These are phyloP conservation scores for Liriodendron chinense DNA, from an alignment of 164 flowering plant genomes.

Conservation along the genomic window DNA sequence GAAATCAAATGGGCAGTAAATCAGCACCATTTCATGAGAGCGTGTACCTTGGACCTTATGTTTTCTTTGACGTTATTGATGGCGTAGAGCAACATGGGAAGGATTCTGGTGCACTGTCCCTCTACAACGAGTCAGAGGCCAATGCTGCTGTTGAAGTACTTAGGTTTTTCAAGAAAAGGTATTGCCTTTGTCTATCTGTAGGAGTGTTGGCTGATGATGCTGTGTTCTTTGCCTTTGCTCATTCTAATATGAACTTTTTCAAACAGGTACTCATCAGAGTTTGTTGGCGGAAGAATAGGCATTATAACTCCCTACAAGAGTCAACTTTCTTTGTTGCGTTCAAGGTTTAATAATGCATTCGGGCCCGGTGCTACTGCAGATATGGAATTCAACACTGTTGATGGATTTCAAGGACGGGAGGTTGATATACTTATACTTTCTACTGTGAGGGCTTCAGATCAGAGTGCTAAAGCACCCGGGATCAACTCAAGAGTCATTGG, in stretches of 20 bases:
- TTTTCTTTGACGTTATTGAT: slow-evolving; percentile 81
- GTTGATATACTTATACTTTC: slow-evolving; percentile 90
- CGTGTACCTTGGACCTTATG: slow-evolving; percentile 70
- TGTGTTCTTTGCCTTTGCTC: not conserved
- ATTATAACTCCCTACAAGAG: slow-evolving; percentile 84
- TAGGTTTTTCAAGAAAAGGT: slow-evolving; percentile 70
- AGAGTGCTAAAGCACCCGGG: slow-evolving; percentile 26
- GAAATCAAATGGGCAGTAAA: slow-evolving; percentile 51
- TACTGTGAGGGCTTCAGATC: slow-evolving; percentile 73
- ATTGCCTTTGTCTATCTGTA: not conserved
- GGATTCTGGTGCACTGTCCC: slow-evolving; percentile 57
- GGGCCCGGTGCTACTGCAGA: slow-evolving; percentile 62
- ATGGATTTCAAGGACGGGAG: slow-evolving; percentile 98
- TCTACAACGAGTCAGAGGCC: slow-evolving; percentile 80
- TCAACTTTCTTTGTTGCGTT: slow-evolving; percentile 79
- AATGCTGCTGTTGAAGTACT: slow-evolving; percentile 82
- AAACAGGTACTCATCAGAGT: slow-evolving; percentile 71
- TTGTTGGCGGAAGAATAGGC: slow-evolving; percentile 75
- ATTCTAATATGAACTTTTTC: slow-evolving; percentile 5
- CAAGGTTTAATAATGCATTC: slow-evolving; percentile 71
- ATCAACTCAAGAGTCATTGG: slow-evolving; percentile 58
- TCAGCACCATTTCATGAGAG: slow-evolving; percentile 70
- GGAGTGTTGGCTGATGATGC: not conserved
- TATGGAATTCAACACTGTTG: slow-evolving; percentile 92
- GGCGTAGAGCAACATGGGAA: slow-evolving; percentile 71